Conservation (phyloP, 768 basidiomycete genomes). For the Tylopilus balloui region DNA sequence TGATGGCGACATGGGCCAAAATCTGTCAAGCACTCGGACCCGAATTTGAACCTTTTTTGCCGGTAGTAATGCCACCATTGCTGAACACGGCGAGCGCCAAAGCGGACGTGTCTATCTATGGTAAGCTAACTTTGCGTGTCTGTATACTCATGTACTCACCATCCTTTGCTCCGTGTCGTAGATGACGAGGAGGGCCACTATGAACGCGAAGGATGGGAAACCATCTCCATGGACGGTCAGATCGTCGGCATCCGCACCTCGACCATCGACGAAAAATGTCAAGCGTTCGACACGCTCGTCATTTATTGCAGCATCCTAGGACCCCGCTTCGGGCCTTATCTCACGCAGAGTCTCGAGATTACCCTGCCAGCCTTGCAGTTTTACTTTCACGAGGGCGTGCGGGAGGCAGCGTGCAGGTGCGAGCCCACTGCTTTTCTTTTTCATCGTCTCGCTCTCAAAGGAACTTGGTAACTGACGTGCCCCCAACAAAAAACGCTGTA, state of each 20-base stretch:
- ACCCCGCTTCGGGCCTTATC: conserved; percentile 64
- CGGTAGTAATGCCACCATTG: conserved; percentile 77
- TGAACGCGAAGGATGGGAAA: conserved; percentile 76
- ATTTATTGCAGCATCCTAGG: conserved; percentile 72
- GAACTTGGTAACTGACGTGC: not conserved
- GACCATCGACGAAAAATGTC: conserved; percentile 81
- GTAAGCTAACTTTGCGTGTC: conserved; percentile 30
- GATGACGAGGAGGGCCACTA: conserved; percentile 52
- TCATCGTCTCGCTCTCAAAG: too few relatives aligned
- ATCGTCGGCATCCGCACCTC: conserved; percentile 75
- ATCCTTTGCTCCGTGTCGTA: too few relatives aligned
- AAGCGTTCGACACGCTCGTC: conserved; percentile 83
- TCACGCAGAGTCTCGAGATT: conserved; percentile 66
- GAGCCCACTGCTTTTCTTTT: conserved; percentile 14
- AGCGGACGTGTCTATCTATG: conserved; percentile 70
- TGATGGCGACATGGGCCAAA: conserved; percentile 87
- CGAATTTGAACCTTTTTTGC: conserved; percentile 84
- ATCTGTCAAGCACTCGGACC: conserved; percentile 79
- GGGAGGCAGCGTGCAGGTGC: conserved; percentile 73
- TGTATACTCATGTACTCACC: not conserved
- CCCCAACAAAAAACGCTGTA: too few relatives aligned
- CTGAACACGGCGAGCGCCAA: conserved; percentile 75
- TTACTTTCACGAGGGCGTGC: conserved; percentile 81
- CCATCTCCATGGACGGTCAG: conserved; percentile 71
- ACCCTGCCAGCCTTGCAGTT: conserved; percentile 67